Evolutionary conservation across 2,329 filamentous ascomycete genomes (phyloP), one percentile per base, ranked within the genome.

Genomic region (Fusarium nisikadoi): DNA sequence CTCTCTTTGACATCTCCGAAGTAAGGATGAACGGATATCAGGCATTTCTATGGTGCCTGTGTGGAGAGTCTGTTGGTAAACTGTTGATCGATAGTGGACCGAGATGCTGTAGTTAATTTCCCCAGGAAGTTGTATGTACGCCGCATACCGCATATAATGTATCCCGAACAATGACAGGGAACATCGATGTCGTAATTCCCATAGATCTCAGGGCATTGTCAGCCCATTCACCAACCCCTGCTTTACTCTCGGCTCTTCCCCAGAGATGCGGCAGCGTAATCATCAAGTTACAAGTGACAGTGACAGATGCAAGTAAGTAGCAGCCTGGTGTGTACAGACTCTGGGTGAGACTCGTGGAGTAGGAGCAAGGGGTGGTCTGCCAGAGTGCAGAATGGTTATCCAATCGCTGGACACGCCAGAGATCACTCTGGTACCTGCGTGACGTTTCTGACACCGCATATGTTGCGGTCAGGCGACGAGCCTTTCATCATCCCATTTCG

Each of bases 271-370:
- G 58, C 39, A 57, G 63, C 52, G 42, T 42, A 65, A 27, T 47
- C 45, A 27, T 47, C 45, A 20, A 39, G 58, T 72, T 63, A 73
- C 65, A 66, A 70, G 62, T 63, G 68, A 62, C 64, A 71, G 54
- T 72, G 66, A 73, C 61, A 69, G 57, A 64, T 68, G 50, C 65
- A 68, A 61, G 65, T 60, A 58, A 76, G 66, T 52, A 70, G 52
- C 63, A 62, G 64, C 56, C 50, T 64, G 65, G 70, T 68, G 66
- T 61, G 64, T 61, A 59, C 55, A 60, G 71, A 76, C 71, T 75
- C 75, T 77, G 69, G 73, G 71, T 72, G 75, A 73, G 59, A 62
- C 68, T 75, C 75, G 70, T 77, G 69, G 71, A 71, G 73, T 76
- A 70, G 59, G 52, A 65, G 43, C 63, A 55, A 47, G 43, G 53